Percentiles rank a stretch among this genome's conserved stretches.
Conservation (phyloP, 371 early-diverging fungal genomes). For the Mucor indicus region DNA sequence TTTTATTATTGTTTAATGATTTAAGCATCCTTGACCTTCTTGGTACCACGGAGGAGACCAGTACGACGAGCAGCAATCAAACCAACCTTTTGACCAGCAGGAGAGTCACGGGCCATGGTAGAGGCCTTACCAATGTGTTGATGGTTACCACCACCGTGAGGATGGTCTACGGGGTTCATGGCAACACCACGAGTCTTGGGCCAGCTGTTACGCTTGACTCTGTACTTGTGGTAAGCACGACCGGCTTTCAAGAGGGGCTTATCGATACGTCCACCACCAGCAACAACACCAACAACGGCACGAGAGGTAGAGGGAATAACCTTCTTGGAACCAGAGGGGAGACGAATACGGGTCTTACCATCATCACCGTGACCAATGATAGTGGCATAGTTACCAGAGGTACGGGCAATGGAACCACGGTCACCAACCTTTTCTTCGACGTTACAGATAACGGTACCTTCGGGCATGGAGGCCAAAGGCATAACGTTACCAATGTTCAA, state of each 20-base stretch:
- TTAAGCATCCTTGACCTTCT: conserved; percentile 66
- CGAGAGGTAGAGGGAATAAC: conserved; percentile 86
- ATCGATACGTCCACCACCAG: conserved; percentile 99
- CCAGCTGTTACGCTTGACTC: conserved; percentile 98
- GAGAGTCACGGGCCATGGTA: conserved; percentile 90
- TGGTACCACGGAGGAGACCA: conserved; percentile 69
- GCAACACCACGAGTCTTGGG: conserved; percentile 99
- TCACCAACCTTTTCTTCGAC: conserved; percentile 97
- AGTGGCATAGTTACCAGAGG: conserved; percentile 98
- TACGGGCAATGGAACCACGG: conserved; percentile 97
- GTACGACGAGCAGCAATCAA: conserved; percentile 32
- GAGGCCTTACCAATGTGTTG: conserved; percentile 99
- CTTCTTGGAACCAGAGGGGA: conserved; percentile 98
- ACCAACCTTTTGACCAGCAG: conserved; percentile 42
- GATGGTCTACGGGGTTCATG: conserved; percentile 98
- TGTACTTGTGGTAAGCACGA: conserved; percentile 97
- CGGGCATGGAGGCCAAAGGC: conserved; percentile 95
- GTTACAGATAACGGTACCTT: conserved; percentile 98
- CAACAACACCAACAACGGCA: conserved; percentile 97
- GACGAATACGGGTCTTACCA: conserved; percentile 93
- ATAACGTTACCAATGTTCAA: conserved; percentile 96
- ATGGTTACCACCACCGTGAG: conserved; percentile 81
- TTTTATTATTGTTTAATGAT: too few relatives aligned
- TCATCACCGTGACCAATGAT: conserved; percentile 99
- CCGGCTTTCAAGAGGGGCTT: conserved; percentile 99